These are phyloP conservation scores for Scenedesmus sp. DNA, from an alignment of 163 green algal genomes.

Conservation along the genomic window DNA sequence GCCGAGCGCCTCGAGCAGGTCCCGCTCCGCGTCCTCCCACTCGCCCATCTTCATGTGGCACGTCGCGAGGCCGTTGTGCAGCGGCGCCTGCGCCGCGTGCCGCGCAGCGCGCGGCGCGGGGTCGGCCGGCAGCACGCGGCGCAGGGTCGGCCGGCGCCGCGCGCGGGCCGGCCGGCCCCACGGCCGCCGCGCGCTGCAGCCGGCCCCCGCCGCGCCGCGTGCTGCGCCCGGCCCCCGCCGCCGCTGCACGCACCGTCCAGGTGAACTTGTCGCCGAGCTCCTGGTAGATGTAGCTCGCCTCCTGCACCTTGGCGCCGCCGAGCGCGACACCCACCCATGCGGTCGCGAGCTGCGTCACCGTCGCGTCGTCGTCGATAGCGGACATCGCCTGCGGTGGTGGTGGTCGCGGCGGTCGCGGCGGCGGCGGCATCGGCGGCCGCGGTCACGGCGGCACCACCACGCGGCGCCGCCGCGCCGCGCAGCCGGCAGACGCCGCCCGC, in stretches of 20 bases:
- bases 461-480: no score
- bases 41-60: slow-evolving; percentile 91
- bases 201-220: no score
- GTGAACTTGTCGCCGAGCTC: slow-evolving; percentile 97
- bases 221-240: no score
- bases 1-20: slow-evolving; percentile 88
- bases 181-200: no score
- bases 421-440: no score
- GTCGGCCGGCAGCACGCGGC: no score
- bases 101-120: no score
- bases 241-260: slow-evolving; percentile 91
- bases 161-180: no score
- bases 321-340: slow-evolving; percentile 92
- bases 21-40: slow-evolving; percentile 94
- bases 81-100: slow-evolving; percentile 55
- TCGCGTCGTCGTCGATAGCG: slow-evolving; percentile 93
- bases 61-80: slow-evolving; percentile 89
- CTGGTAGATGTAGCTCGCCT: slow-evolving; percentile 97
- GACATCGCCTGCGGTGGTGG: slow-evolving; percentile 87
- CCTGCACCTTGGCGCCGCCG: slow-evolving; percentile 94
- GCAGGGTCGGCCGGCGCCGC: no score
- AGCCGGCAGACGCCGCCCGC: no score
- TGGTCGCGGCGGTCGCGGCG: neutral
- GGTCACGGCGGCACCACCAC: no score
- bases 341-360: slow-evolving; percentile 93